phyloP scores from a whole-genome alignment of 2,329 filamentous ascomycete genomes.

The Colletotrichum zoysiae region DNA sequence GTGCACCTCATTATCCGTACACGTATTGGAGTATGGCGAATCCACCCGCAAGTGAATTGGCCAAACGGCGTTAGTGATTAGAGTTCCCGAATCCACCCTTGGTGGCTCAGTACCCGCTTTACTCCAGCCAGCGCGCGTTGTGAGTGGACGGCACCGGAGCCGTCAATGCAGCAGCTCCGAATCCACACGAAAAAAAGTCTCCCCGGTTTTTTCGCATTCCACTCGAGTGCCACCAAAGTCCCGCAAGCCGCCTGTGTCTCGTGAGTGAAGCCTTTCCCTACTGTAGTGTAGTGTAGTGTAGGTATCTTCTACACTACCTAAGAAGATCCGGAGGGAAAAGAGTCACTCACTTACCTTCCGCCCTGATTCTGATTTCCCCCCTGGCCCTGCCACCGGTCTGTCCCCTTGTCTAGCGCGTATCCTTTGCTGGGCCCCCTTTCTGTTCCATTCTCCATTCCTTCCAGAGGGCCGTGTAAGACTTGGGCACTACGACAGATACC shows the following conservation, averaged over 20 bases:
- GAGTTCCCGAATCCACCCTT: conserved; percentile 42
- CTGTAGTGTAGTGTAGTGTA: no score
- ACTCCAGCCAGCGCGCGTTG: background rate
- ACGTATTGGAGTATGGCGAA: background rate
- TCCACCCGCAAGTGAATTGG: conserved; percentile 1
- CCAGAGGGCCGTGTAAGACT: conserved; percentile 19
- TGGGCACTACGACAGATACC: background rate
- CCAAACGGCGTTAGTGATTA: conserved; percentile 39
- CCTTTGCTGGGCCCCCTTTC: conserved; percentile 28
- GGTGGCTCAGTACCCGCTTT: conserved; percentile 3
- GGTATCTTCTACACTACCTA: background rate
- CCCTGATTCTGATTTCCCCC: background rate
- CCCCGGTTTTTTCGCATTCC: conserved; percentile 20
- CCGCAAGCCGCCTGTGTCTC: background rate
- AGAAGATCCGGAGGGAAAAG: background rate
- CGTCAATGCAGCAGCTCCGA: conserved; percentile 39
- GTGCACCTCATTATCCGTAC: no score
- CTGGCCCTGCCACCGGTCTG: conserved; percentile 7
- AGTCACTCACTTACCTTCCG: conserved; percentile 3
- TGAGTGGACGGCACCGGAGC: background rate
- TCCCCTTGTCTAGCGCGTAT: conserved; percentile 30
- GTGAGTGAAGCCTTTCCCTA: background rate
- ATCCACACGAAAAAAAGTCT: conserved; percentile 40
- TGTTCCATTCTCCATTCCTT: conserved; percentile 36
- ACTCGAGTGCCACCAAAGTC: background rate